These are phyloP conservation scores for Fusarium miscanthi DNA, from an alignment of 2,329 filamentous ascomycete genomes.

Conservation along the genomic window DNA sequence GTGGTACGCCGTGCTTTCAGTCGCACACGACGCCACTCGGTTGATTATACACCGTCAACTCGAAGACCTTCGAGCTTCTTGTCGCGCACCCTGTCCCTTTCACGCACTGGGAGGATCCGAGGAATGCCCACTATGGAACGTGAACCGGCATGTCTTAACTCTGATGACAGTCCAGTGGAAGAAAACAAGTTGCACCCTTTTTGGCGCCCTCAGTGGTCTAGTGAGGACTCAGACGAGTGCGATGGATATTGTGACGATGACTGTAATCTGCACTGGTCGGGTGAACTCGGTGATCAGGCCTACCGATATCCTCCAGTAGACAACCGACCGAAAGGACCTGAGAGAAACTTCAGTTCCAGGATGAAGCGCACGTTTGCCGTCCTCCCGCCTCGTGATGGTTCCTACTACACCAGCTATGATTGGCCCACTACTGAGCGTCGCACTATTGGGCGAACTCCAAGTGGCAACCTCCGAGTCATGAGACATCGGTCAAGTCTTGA, in stretches of 20 bases:
- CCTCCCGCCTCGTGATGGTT: constrained; percentile 60
- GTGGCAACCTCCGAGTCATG: constrained; percentile 70
- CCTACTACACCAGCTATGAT: constrained; percentile 46
- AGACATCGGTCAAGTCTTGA: constrained; percentile 62
- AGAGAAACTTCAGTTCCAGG: constrained; percentile 62
- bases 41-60: constrained; percentile 55
- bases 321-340: constrained; percentile 58
- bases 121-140: constrained; percentile 44
- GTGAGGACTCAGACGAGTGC: constrained; percentile 45
- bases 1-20: constrained; percentile 66
- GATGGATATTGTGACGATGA: constrained; percentile 49
- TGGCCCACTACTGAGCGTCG: constrained; percentile 61
- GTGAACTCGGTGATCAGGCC: constrained; percentile 54
- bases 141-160: constrained; percentile 54
- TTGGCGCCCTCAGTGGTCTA: constrained; percentile 67
- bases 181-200: constrained; percentile 68
- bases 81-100: constrained; percentile 64
- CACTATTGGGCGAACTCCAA: constrained; percentile 68
- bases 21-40: constrained; percentile 58
- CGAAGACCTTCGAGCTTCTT: constrained; percentile 58
- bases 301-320: constrained; percentile 62
- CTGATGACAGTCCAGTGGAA: constrained; percentile 61
- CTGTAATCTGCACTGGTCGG: constrained; percentile 37
- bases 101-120: constrained; percentile 51
- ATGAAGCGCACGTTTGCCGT: constrained; percentile 71